These are phyloP conservation scores for Epipyxis sp. DNA, from an alignment of 108 stramenopile genomes.

Conservation along the genomic window DNA sequence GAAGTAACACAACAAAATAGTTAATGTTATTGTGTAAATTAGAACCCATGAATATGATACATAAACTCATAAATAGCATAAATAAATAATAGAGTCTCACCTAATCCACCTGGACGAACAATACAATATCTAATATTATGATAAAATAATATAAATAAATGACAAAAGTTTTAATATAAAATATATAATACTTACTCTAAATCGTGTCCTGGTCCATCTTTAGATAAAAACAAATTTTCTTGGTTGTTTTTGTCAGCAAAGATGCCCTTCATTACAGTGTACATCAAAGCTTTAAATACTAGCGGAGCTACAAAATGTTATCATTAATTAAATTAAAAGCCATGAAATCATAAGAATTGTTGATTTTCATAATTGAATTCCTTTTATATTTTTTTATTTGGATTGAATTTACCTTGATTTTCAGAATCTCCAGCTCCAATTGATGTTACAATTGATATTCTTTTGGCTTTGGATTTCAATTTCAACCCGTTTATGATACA, in stretches of 20 bases:
- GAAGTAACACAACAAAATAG: no score
- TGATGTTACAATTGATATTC: conserved; percentile 85
- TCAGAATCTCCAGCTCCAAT: conserved; percentile 94
- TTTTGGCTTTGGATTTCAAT: conserved; percentile 78
- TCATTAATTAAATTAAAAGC: conserved; percentile 16
- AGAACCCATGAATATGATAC: no score
- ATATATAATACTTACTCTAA: conserved; percentile 62
- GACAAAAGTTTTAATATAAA: neutral
- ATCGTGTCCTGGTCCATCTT: conserved; percentile 58
- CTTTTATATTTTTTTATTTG: conserved; percentile 52
- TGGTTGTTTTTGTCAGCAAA: conserved; percentile 96
- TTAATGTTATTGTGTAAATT: no score
- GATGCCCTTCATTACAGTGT: conserved; percentile 89
- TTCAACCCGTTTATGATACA: conserved; percentile 79
- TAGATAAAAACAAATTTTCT: conserved; percentile 70
- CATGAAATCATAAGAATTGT: no score
- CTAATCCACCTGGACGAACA: conserved; percentile 90
- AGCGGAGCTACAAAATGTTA: conserved; percentile 44
- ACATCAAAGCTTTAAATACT: conserved; percentile 74
- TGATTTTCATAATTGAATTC: no score
- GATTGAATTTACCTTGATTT: conserved; percentile 84
- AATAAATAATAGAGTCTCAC: no score
- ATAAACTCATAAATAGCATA: no score
- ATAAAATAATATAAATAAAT: conserved; percentile 3
- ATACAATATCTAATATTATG: conserved; percentile 59